A percentile compares a stretch with the other conserved stretches of the same genome.
Conservation (phyloP, 768 basidiomycete genomes). For the Termitomyces sp. region DNA sequence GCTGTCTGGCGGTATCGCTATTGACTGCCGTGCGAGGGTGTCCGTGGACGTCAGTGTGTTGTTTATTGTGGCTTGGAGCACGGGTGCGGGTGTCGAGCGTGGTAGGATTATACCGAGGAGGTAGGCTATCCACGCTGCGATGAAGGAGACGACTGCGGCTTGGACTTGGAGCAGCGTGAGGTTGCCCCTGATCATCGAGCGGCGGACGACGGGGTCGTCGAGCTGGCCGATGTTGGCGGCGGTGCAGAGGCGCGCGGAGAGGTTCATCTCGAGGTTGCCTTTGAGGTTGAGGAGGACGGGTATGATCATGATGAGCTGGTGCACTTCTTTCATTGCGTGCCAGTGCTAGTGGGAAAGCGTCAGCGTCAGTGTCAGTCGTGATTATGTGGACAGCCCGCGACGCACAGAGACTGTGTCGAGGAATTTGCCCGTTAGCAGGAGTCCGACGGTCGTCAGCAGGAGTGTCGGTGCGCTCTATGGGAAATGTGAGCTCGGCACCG, state of each 20-base stretch:
- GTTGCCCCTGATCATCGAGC: slow-evolving; percentile 73
- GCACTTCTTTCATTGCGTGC: slow-evolving; percentile 83
- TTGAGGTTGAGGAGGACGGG: slow-evolving; percentile 94
- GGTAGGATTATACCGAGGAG: slow-evolving; percentile 63
- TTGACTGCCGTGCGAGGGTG: background rate
- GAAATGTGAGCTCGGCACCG: background rate
- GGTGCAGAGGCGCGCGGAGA: slow-evolving; percentile 92
- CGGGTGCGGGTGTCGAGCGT: slow-evolving; percentile 15
- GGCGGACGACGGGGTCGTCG: slow-evolving; percentile 61
- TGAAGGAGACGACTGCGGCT: slow-evolving; percentile 81
- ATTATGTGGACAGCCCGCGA: background rate
- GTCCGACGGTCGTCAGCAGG: slow-evolving; percentile 74
- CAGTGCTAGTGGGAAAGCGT: slow-evolving; percentile 55
- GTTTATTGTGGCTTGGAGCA: background rate
- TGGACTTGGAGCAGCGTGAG: slow-evolving; percentile 88
- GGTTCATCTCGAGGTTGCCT: slow-evolving; percentile 99
- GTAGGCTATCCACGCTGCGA: slow-evolving; percentile 78
- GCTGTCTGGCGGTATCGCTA: too few species aligned
- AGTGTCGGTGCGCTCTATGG: slow-evolving; percentile 82
- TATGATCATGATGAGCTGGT: slow-evolving; percentile 95
- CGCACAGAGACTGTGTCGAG: slow-evolving; percentile 81
- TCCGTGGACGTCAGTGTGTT: slow-evolving; percentile 12
- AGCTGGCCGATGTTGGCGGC: slow-evolving; percentile 92
- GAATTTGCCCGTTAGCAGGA: slow-evolving; percentile 88
- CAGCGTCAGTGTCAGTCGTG: background rate